Percentiles rank a stretch among this genome's conserved stretches.
Evolutionary conservation across 2,329 filamentous ascomycete genomes (phyloP).

Genomic region (Penicillium sp.): DNA sequence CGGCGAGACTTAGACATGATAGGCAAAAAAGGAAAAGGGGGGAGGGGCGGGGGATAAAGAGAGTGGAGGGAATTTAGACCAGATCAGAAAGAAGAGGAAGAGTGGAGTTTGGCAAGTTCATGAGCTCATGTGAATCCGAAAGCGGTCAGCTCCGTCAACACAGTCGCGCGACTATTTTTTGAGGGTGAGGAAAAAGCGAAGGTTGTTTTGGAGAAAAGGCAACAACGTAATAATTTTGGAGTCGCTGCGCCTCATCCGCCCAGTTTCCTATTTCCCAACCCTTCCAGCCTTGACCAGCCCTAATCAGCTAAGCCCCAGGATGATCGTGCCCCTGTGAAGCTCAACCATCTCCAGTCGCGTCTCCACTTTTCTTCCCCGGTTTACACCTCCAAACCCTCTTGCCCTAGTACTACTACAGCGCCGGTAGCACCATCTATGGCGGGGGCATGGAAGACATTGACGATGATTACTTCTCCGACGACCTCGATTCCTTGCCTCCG

Average conservation of each 20-base stretch:
- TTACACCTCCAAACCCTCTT: background rate
- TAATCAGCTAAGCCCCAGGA: conserved; percentile 2
- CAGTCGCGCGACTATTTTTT: background rate
- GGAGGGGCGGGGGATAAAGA: conserved; percentile 13
- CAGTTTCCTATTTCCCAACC: background rate
- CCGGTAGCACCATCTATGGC: conserved; percentile 36
- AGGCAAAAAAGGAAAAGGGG: conserved; percentile 10
- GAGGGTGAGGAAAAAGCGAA: background rate
- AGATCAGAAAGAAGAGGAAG: conserved; percentile 21
- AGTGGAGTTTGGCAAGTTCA: conserved; percentile 25
- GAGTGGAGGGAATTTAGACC: conserved; percentile 10
- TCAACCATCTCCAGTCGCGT: background rate
- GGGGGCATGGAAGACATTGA: conserved; percentile 51
- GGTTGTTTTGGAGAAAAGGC: background rate
- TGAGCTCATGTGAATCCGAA: conserved; percentile 38
- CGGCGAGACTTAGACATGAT: conserved; percentile 57
- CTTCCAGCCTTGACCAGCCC: background rate
- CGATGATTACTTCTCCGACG: conserved; percentile 52
- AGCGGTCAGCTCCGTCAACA: conserved; percentile 26
- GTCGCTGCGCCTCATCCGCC: conserved; percentile 1
- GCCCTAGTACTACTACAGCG: background rate
- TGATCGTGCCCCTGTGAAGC: conserved; percentile 6
- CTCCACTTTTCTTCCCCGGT: conserved; percentile 3
- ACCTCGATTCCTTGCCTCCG: conserved; percentile 48
- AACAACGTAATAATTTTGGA: background rate